Evolutionary conservation across 257 asterid genomes (phyloP), one percentile per base, ranked within the genome.

Genomic region (Capsicum chinense): DNA sequence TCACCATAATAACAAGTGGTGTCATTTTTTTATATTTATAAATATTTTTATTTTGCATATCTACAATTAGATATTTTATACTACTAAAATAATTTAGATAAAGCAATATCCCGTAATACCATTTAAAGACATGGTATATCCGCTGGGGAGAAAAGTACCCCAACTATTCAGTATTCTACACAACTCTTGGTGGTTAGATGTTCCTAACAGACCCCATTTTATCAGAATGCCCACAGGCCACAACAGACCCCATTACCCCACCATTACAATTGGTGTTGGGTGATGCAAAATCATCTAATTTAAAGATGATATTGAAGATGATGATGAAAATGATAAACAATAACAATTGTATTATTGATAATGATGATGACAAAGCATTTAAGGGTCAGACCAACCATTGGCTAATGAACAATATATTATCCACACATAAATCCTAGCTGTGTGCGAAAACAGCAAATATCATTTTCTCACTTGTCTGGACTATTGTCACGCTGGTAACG

Each of bases 381-480:
- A 74, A 74, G 21, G 62, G 13, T 52, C 1, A 52, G 5, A 74
- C 80, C 80, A 50, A 74, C 80, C 42, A 74, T 74, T 12, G 60
- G 16, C 57, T 12, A 12, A 5, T 7, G 4, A 44, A 70, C 44
- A 39, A 70, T 19, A 63, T 44, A 60, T 33, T 33, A 70, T 17
- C 37, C 16, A 17, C 56, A 71, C 17, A 44, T 67, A 67, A 35
- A 37, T 71, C 39, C 12, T 47, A 71, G 59, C 59, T 73, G 39
- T 73, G 80, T 73, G n/a, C 10, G 4, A 19, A 47, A 47, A 47
- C 2, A 47, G 3, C 5, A 73, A 73, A 19, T 73, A n/a, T 47
- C 59, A 73, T 73, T 73, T 73, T 48, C 80, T 47, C 80, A 48
- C 42, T 73, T 73, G n/a, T 73, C 80, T 47, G 59, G 39, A 47